phyloP scores from a whole-genome alignment of 169 alveolate genomes.

The Plasmodium vinckei region DNA sequence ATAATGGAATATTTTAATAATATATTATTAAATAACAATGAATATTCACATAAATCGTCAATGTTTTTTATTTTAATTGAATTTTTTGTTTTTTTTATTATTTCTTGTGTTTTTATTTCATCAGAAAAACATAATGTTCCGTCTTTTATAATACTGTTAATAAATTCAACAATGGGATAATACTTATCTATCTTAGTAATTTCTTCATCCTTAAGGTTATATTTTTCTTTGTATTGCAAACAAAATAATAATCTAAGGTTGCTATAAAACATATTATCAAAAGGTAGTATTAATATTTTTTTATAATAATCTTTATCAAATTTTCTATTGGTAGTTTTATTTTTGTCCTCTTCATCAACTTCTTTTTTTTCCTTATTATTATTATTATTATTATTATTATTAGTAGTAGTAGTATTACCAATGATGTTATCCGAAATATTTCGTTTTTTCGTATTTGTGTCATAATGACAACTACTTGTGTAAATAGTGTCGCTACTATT shows the following conservation, averaged over 20 bases:
- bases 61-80: conserved; percentile 25
- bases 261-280: conserved; percentile 65
- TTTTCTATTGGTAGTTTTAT: neutral
- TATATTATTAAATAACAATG: conserved; percentile 46
- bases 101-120: conserved; percentile 40
- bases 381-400: neutral
- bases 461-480: too few species aligned
- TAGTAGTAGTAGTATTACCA: neutral
- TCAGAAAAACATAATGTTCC: conserved; percentile 56
- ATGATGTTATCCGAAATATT: neutral
- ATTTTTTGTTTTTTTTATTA: conserved; percentile 43
- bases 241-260: conserved; percentile 33
- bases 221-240: conserved; percentile 62
- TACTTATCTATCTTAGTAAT: conserved; percentile 40
- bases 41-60: conserved; percentile 70
- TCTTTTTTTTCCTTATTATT: conserved; percentile 10
- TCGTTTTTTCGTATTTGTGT: neutral
- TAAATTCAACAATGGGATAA: conserved; percentile 46
- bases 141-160: conserved; percentile 46
- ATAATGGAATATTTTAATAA: conserved; percentile 47
- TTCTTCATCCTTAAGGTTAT: conserved; percentile 52
- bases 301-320: neutral
- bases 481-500: neutral
- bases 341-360: conserved; percentile 7
- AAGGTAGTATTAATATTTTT: conserved; percentile 19